phyloP scores from a whole-genome alignment of 2,329 filamentous ascomycete species.

The Peltaster fructicola region DNA sequence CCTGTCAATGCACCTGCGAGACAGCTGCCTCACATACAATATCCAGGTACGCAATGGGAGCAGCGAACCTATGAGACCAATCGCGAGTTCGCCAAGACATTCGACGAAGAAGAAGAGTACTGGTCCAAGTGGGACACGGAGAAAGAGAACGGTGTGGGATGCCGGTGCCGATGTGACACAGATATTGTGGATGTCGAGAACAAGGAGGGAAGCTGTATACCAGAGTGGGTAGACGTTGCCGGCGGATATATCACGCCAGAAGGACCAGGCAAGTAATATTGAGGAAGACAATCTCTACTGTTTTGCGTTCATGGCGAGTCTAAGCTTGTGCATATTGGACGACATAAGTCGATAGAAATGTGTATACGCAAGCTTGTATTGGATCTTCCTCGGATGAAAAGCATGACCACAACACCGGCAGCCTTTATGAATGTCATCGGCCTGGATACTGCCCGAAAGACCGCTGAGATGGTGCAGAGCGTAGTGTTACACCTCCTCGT shows the following conservation, averaged over 20 bases:
- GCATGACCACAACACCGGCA: too few species aligned
- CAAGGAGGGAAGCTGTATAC: slow-evolving; percentile 86
- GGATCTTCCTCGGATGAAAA: too few species aligned
- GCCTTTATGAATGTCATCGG: too few species aligned
- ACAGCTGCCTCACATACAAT: slow-evolving; percentile 66
- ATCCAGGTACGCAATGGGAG: slow-evolving; percentile 28
- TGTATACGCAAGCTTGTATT: too few species aligned
- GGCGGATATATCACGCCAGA: slow-evolving; percentile 53
- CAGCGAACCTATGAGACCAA: slow-evolving; percentile 49
- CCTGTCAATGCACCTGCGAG: slow-evolving; percentile 84
- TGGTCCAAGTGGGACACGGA: slow-evolving; percentile 77
- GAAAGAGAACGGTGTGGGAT: slow-evolving; percentile 92
- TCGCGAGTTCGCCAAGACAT: slow-evolving; percentile 44
- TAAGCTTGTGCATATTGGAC: too few species aligned
- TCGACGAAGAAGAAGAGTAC: slow-evolving; percentile 85
- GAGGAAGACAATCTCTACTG: too few species aligned
- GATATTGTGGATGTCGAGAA: slow-evolving; percentile 96
- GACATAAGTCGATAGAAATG: too few species aligned
- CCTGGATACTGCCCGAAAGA: too few species aligned
- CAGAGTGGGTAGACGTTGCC: slow-evolving; percentile 94
- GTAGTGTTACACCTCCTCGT: too few species aligned
- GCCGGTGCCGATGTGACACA: slow-evolving; percentile 88
- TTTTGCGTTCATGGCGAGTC: too few species aligned
- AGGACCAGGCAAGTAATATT: slow-evolving; percentile 6
- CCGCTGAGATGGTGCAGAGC: too few species aligned